These are phyloP conservation scores for Xanthoconium purpureum DNA, from an alignment of 768 basidiomycete species.

Conservation along the genomic window DNA sequence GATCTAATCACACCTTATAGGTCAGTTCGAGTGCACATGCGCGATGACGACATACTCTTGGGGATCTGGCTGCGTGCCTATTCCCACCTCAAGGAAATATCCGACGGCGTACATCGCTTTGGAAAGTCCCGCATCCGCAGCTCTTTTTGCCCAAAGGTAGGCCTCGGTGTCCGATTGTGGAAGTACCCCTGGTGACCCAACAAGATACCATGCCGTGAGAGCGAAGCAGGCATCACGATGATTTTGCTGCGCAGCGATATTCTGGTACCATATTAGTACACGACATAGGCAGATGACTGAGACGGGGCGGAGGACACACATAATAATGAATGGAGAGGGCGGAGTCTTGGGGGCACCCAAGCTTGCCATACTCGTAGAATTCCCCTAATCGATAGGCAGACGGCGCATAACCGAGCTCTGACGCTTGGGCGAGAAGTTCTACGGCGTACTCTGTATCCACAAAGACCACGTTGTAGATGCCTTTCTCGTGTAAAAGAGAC, in stretches of 20 bases:
- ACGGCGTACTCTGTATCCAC: slow-evolving; percentile 95
- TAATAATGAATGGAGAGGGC: slow-evolving; percentile 99
- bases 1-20: slow-evolving; percentile 45
- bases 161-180: slow-evolving; percentile 99
- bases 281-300: background rate
- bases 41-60: slow-evolving; percentile 51
- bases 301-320: slow-evolving; percentile 51
- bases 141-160: slow-evolving; percentile 94
- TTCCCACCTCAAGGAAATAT: slow-evolving; percentile 96
- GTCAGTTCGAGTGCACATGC: slow-evolving; percentile 4
- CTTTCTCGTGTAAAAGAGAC: slow-evolving; percentile 91
- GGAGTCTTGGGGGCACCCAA: slow-evolving; percentile 96
- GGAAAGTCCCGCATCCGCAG: slow-evolving; percentile 84
- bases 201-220: slow-evolving; percentile 98
- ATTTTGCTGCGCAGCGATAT: slow-evolving; percentile 96
- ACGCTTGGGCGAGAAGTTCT: slow-evolving; percentile 91
- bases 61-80: slow-evolving; percentile 68
- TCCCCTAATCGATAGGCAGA: slow-evolving; percentile 95
- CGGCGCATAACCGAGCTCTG: slow-evolving; percentile 94
- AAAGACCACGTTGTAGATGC: slow-evolving; percentile 97
- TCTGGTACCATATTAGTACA: slow-evolving; percentile 45
- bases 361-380: slow-evolving; percentile 98
- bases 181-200: slow-evolving; percentile 94
- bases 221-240: slow-evolving; percentile 98
- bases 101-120: slow-evolving; percentile 99